These are phyloP conservation scores for Suillus decipiens DNA, from an alignment of 768 basidiomycete species.

Conservation along the genomic window DNA sequence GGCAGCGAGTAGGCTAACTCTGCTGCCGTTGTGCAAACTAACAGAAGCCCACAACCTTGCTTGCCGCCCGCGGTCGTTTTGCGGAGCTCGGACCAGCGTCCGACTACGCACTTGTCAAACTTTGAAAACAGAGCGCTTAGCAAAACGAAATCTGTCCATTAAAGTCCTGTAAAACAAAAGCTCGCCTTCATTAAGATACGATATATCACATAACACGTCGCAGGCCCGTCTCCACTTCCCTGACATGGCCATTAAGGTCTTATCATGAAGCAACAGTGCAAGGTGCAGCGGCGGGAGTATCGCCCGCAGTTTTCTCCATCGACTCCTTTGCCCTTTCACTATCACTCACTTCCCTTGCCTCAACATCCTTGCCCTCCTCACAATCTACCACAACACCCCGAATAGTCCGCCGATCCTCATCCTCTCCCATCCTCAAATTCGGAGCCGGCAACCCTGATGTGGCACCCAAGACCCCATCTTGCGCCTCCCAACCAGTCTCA, in stretches of 20 bases:
- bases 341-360: constrained; percentile 14
- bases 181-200: constrained; percentile 1
- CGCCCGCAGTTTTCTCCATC: constrained; percentile 14
- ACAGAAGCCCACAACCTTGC: not conserved
- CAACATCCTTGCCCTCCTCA: constrained; percentile 16
- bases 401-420: constrained; percentile 44
- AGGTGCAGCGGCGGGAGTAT: constrained; percentile 13
- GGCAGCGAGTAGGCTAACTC: not conserved
- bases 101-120: not conserved
- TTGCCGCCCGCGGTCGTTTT: constrained; percentile 2
- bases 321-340: constrained; percentile 17
- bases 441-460: not conserved
- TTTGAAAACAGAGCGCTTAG: not conserved
- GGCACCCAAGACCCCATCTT: constrained; percentile 16
- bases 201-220: not conserved
- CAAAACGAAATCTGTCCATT: constrained; percentile 7
- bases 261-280: constrained; percentile 19
- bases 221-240: not conserved
- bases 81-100: not conserved
- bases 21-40: not conserved
- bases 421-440: constrained; percentile 20
- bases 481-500: constrained; percentile 23
- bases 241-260: not conserved
- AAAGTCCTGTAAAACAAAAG: constrained; percentile 4
- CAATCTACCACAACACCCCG: constrained; percentile 28